Conservation (phyloP, 495 filamentous ascomycete species). For the Penicillium verhagenii region DNA sequence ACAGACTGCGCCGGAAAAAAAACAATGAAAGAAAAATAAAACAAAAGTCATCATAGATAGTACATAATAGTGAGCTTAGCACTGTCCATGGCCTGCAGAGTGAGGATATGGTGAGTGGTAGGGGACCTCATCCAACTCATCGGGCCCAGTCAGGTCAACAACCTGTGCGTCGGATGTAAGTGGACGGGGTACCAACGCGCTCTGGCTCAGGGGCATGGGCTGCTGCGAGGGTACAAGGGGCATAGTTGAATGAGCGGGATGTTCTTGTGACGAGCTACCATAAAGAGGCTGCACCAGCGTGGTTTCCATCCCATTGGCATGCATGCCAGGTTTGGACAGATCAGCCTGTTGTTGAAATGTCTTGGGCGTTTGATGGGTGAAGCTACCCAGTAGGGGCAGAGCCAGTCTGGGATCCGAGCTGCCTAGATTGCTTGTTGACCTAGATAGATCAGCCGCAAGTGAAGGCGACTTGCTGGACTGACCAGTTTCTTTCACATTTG, state of each 20-base stretch:
- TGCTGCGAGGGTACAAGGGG: background rate
- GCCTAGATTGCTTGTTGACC: background rate
- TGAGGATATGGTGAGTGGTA: too few species aligned
- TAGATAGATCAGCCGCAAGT: background rate
- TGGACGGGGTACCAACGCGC: background rate
- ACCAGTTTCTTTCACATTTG: background rate
- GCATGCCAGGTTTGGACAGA: background rate
- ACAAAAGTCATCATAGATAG: too few species aligned
- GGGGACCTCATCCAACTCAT: background rate
- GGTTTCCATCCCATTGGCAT: background rate
- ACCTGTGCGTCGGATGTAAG: background rate
- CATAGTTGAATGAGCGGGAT: background rate
- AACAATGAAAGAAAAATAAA: too few species aligned
- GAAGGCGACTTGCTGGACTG: too few species aligned
- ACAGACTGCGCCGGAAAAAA: too few species aligned
- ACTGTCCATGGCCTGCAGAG: too few species aligned
- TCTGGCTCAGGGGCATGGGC: background rate
- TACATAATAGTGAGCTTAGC: too few species aligned
- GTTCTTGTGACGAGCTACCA: background rate
- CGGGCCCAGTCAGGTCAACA: background rate
- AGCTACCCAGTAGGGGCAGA: background rate
- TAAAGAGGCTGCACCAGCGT: background rate
- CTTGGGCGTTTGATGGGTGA: background rate
- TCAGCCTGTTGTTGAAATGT: background rate
- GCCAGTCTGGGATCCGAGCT: background rate